Percentiles rank a stretch among this genome's conserved stretches.
These are phyloP conservation scores for Vanderwaltozyma yarrowii DNA, from an alignment of 805 yeast species.

Conservation along the genomic window DNA sequence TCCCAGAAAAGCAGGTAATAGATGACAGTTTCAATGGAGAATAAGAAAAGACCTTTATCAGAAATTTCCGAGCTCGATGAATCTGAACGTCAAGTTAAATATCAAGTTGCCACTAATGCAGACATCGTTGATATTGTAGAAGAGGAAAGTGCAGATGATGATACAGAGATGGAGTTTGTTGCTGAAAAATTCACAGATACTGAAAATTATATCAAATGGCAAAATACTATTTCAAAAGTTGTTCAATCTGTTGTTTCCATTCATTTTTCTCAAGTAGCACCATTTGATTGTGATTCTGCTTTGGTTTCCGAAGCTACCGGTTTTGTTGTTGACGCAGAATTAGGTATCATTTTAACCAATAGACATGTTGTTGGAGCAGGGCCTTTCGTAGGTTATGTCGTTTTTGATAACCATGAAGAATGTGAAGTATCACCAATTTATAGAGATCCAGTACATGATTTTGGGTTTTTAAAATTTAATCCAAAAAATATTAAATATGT, in stretches of 20 bases:
- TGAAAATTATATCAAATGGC: conserved; percentile 49
- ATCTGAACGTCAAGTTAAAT: not conserved
- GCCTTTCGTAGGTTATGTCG: conserved; percentile 84
- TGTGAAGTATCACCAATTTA: conserved; percentile 76
- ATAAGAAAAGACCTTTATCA: conserved; percentile 9
- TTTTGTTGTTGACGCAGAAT: conserved; percentile 74
- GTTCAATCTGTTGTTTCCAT: conserved; percentile 82
- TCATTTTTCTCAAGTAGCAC: conserved; percentile 77
- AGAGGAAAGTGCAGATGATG: not conserved
- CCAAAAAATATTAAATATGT: conserved; percentile 65
- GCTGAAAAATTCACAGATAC: conserved; percentile 1
- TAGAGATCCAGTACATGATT: conserved; percentile 92
- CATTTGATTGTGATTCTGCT: conserved; percentile 78
- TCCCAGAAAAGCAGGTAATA: not conserved
- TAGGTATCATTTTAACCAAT: conserved; percentile 81
- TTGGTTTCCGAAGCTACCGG: conserved; percentile 90
- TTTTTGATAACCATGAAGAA: conserved; percentile 92
- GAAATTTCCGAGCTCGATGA: conserved; percentile 5
- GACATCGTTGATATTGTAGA: not conserved
- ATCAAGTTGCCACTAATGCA: not conserved
- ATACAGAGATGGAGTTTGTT: not conserved
- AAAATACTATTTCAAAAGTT: conserved; percentile 66
- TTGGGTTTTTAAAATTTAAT: conserved; percentile 77
- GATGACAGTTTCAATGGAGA: conserved; percentile 2
- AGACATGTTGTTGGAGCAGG: conserved; percentile 95